These are phyloP conservation scores for Drosera spatulata DNA, from an alignment of 179 eudicot genomes.

Conservation along the genomic window DNA sequence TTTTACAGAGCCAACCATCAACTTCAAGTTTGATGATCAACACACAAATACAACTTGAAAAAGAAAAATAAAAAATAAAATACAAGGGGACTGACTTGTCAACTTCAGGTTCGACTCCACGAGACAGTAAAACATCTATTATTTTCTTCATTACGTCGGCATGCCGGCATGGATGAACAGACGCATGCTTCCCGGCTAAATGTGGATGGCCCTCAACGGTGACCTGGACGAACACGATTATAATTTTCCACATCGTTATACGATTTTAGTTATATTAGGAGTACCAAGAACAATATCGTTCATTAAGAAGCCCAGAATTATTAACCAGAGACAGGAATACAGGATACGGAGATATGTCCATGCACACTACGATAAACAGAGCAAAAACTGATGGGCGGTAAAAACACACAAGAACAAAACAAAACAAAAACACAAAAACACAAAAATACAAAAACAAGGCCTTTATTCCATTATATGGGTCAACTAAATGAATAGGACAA, in stretches of 20 bases:
- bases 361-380: no score
- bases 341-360: no score
- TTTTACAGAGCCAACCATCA: background rate
- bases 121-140: slow-evolving; percentile 87
- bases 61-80: background rate
- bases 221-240: slow-evolving; percentile 27
- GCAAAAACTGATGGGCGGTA: no score
- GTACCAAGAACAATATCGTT: no score
- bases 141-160: slow-evolving; percentile 99
- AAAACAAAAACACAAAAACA: no score
- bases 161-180: slow-evolving; percentile 97
- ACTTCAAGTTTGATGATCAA: background rate
- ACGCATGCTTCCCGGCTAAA: slow-evolving; percentile 96
- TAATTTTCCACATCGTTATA: background rate
- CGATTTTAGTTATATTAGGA: no score
- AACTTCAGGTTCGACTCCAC: slow-evolving; percentile 98
- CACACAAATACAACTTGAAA: background rate
- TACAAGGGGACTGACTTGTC: slow-evolving; percentile 56
- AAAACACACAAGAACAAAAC: no score
- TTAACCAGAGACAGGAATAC: no score
- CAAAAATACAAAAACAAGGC: no score
- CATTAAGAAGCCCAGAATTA: no score
- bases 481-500: no score
- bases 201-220: slow-evolving; percentile 99
- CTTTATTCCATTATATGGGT: no score